Base-by-base conservation (phyloP, 768 basidiomycete species). In the Panus rudis region DNA sequence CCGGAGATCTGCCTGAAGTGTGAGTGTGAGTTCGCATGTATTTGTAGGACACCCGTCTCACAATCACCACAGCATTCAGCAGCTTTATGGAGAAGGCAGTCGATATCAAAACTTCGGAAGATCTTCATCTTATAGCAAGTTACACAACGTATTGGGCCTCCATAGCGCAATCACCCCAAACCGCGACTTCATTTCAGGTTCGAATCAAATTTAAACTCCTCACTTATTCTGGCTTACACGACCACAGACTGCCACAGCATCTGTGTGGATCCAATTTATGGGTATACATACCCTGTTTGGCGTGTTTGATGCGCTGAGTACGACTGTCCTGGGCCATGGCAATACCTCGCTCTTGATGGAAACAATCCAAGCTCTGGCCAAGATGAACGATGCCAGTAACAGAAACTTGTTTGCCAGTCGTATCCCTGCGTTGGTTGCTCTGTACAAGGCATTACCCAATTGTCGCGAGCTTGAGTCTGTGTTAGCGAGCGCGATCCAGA, bases 211-310 rank as follows among this genome's bases (percentile, higher is more conserved):
- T n/a, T n/a, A n/a, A n/a, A n/a, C n/a, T n/a, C n/a, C n/a, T n/a
- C n/a, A n/a, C n/a, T 6, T 30, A 22, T n/a, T 7, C 27, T 4
- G 8, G 17, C 30, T 48, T 2, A 33, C 22, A 3, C 13, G 13
- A 20, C 3, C 33, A n/a, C 37, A 52, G 46, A 4, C 40, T 17
- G 22, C 43, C 41, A 48, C 56, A 20, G 55, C 62, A 14, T 33
- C 42, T 3, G 47, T 72, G 12, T 89, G 85, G 85, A 63, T 83
- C 32, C 67, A 63, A 30, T 83, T 73, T 52, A 69, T 82, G 51
- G 56, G 63, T 4, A 52, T 60, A 2, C 50, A 61, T 3, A n/a
- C n/a, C n/a, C n/a, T n/a, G n/a, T n/a, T n/a, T n/a, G n/a, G n/a
- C n/a, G 68, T 69, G 13, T 55, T 79, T 3, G 60, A 76, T 3